Percentiles rank a stretch among this genome's conserved stretches.
Conservation (phyloP, 2,329 filamentous ascomycete species). For the Chaetomium strumarium region DNA sequence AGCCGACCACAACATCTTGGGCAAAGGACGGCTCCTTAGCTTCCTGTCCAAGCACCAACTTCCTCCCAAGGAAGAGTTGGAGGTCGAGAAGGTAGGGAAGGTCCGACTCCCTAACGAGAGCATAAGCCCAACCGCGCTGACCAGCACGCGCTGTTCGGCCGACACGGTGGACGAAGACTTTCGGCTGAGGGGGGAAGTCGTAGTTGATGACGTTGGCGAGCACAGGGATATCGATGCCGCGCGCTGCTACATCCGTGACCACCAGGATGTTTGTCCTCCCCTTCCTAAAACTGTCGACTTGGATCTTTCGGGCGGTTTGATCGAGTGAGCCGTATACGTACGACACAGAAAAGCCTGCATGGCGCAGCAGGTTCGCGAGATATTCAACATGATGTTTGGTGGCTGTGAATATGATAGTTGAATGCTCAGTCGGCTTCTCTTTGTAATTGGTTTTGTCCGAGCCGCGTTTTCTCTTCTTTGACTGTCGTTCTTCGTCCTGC, state of each 20-base stretch:
- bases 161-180: conserved; percentile 93
- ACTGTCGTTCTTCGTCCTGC: conserved; percentile 39
- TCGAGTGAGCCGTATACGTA: conserved; percentile 94
- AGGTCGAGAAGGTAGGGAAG: conserved; percentile 88
- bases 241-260: conserved; percentile 91
- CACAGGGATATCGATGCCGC: conserved; percentile 96
- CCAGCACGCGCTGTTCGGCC: conserved; percentile 93
- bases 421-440: conserved; percentile 77
- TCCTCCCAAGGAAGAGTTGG: conserved; percentile 88
- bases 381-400: conserved; percentile 99
- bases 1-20: conserved; percentile 77
- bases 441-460: conserved; percentile 47
- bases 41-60: conserved; percentile 68
- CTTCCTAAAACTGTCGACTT: conserved; percentile 82
- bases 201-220: conserved; percentile 98
- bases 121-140: conserved; percentile 90
- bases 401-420: conserved; percentile 89
- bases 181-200: conserved; percentile 93
- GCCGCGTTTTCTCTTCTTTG: conserved; percentile 69
- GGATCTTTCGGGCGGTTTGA: conserved; percentile 84
- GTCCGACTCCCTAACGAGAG: conserved; percentile 80
- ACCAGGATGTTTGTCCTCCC: conserved; percentile 87
- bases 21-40: conserved; percentile 62
- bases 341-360: conserved; percentile 81
- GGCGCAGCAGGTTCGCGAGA: conserved; percentile 68